Base-by-base conservation (phyloP, 495 filamentous ascomycete genomes). In the Penicillium subrubescens region DNA sequence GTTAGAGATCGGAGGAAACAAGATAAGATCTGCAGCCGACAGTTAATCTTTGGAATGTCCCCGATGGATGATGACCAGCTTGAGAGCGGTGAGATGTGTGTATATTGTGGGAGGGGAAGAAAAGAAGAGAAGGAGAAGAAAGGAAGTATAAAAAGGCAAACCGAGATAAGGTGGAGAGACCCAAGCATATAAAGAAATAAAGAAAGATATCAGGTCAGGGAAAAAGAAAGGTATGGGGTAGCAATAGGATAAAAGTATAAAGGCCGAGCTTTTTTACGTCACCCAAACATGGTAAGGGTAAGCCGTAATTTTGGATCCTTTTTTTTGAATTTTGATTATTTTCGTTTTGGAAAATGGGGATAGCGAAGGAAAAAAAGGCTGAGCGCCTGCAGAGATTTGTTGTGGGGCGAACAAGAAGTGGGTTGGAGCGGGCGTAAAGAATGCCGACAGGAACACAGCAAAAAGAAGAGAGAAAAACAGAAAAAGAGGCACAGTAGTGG, bases 181-280 rank as follows among this genome's bases (percentile, higher is more conserved):
- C 60, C 63, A 68, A 57, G 54, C 19, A 65, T 71, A 71, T 71
- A 71, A 71, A 54, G 31, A 29, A 53, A 71, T 71, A 71, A 71
- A 54, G 31, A n/a, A 53, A 23, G 51, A 29, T 51, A 51, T 51
- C 21, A 51, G 21, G 48, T 25, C 23, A 29, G 25, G 50, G 29
- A 31, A 53, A 53, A 34, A 33, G 27, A 54, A 17, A 54, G 64
- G 59, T 73, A 73, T 70, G 69, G 71, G 69, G 69, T 71, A n/a
- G n/a, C n/a, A n/a, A n/a, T n/a, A 73, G 68, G 63, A 68, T 65
- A 66, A 33, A 33, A 33, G 62, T 71, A 65, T 71, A 65, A 60
- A 56, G 64, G 61, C 71, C 68, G 68, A 71, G 68, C 68, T 65
- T 68, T 69, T 70, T 73, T 71, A 73, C 71, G 71, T 71, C 71